These are phyloP conservation scores for Cardamine chenopodiifolia DNA, from an alignment of 345 rosid species.

Conservation along the genomic window DNA sequence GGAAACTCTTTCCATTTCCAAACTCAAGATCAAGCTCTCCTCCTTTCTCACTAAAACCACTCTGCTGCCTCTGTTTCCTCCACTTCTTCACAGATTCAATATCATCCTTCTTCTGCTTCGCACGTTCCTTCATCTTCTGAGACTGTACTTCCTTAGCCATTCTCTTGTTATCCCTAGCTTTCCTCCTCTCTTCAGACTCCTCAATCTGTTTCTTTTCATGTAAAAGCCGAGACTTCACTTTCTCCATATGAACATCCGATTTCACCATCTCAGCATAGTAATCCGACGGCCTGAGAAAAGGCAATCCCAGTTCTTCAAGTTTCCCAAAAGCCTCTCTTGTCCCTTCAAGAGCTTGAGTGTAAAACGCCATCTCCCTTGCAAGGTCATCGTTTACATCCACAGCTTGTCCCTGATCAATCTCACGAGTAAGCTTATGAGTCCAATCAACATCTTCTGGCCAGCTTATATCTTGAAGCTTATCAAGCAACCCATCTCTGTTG, in stretches of 20 bases:
- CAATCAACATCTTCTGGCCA: slow-evolving; percentile 76
- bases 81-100: slow-evolving; percentile 81
- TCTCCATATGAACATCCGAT: slow-evolving; percentile 76
- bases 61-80: slow-evolving; percentile 90
- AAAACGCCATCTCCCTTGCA: slow-evolving; percentile 69
- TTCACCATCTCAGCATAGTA: slow-evolving; percentile 94
- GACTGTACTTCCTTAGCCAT: slow-evolving; percentile 80
- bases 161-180: slow-evolving; percentile 78
- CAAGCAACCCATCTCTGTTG: slow-evolving; percentile 66
- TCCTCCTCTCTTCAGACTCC: slow-evolving; percentile 91
- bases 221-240: slow-evolving; percentile 75
- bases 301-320: slow-evolving; percentile 58
- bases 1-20: slow-evolving; percentile 61
- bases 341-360: slow-evolving; percentile 80
- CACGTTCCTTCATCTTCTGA: slow-evolving; percentile 74
- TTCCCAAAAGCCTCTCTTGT: slow-evolving; percentile 65
- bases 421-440: slow-evolving; percentile 69
- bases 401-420: slow-evolving; percentile 62
- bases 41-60: slow-evolving; percentile 65
- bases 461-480: slow-evolving; percentile 77
- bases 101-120: slow-evolving; percentile 69
- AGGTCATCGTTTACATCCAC: slow-evolving; percentile 93
- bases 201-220: slow-evolving; percentile 67
- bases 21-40: slow-evolving; percentile 61
- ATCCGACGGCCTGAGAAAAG: slow-evolving; percentile 80